Conservation (phyloP, 441 rosid genomes). For the Syzygium syzygioides region DNA sequence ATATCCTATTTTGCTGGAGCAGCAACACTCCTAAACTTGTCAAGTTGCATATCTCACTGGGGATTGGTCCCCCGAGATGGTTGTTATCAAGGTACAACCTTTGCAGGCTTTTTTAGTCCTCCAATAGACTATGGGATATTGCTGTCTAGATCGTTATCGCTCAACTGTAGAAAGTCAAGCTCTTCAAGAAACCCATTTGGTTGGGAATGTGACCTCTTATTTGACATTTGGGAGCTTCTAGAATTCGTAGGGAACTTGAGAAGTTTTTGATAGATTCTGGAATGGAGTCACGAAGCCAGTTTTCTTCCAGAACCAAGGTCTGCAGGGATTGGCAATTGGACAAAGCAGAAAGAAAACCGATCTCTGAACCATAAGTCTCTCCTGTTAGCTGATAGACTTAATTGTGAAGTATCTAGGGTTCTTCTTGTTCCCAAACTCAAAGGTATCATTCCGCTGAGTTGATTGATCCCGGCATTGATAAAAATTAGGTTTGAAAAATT, state of each 20-base stretch:
- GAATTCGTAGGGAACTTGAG: background rate
- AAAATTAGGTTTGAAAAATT: too few relatives aligned
- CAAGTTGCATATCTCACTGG: background rate
- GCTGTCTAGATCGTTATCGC: accelerated
- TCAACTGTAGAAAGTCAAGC: accelerated
- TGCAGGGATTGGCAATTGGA: too few relatives aligned
- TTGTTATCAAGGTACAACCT: background rate
- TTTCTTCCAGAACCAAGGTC: too few relatives aligned
- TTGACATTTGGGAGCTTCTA: accelerated
- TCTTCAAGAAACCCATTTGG: background rate
- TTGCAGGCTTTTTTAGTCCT: background rate
- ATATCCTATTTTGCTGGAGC: background rate
- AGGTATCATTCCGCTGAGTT: too few relatives aligned
- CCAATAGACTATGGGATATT: background rate
- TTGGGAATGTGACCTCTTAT: background rate
- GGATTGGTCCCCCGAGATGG: background rate
- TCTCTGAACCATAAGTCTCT: too few relatives aligned
- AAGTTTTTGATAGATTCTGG: background rate
- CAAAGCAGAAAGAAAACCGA: too few relatives aligned
- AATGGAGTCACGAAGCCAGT: background rate
- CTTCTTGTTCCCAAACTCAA: too few relatives aligned
- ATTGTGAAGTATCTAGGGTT: too few relatives aligned
- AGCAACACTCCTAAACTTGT: background rate
- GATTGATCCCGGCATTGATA: too few relatives aligned
- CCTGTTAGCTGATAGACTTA: too few relatives aligned